phyloP scores from a whole-genome alignment of 23 red algal species.

The Gracilaria gracilis region DNA sequence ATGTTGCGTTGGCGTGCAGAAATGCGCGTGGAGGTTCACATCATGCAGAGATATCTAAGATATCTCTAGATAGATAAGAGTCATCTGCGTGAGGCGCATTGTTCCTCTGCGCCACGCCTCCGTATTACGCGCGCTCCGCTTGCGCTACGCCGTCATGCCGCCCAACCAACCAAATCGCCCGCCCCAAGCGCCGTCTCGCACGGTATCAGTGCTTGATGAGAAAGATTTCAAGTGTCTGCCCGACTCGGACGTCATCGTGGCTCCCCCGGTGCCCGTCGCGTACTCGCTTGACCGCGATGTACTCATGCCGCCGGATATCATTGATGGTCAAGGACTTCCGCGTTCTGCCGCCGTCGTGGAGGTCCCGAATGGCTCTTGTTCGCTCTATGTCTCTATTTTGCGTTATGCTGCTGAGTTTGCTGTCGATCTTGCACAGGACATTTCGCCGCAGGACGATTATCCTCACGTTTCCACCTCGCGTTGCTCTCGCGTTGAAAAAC shows the following conservation, averaged over 20 bases:
- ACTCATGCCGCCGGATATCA: not conserved
- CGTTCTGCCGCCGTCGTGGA: slow-evolving; percentile 29
- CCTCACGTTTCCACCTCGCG: not conserved
- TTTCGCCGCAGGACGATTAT: slow-evolving; percentile 21
- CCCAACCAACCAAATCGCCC: not conserved
- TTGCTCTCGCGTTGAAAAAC: not conserved
- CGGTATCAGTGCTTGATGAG: not conserved
- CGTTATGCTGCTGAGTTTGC: slow-evolving; percentile 62
- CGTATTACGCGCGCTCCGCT: not conserved
- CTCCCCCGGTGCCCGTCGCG: not conserved
- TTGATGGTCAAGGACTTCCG: not conserved
- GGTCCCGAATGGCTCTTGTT: slow-evolving; percentile 41
- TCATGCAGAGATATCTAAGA: too few relatives aligned
- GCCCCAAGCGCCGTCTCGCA: not conserved
- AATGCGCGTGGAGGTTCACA: too few relatives aligned
- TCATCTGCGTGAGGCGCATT: too few relatives aligned
- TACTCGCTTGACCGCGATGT: not conserved
- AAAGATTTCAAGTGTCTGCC: not conserved
- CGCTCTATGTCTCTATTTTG: slow-evolving; percentile 46
- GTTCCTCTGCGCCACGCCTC: too few relatives aligned
- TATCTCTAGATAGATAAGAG: too few relatives aligned
- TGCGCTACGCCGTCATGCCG: not conserved
- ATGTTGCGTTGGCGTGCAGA: too few relatives aligned
- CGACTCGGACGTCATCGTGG: too few relatives aligned
- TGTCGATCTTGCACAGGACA: slow-evolving; percentile 31